phyloP scores from a whole-genome alignment of 2,329 filamentous ascomycete genomes.

The Falciphora oryzae region DNA sequence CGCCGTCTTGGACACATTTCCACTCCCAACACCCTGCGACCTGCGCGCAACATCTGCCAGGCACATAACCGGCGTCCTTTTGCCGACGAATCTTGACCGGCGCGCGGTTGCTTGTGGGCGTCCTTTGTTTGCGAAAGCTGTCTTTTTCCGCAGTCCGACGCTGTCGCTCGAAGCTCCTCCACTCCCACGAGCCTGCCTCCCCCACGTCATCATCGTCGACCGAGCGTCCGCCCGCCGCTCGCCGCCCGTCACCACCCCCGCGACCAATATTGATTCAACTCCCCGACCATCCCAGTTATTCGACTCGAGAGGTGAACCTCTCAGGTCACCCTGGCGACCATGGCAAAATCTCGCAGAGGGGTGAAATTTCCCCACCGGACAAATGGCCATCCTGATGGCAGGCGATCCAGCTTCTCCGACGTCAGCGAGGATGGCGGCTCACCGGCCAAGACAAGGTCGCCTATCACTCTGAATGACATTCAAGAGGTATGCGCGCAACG shows the following conservation, averaged over 20 bases:
- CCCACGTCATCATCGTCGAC: not conserved
- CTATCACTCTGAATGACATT: slow-evolving; percentile 30
- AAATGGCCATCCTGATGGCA: slow-evolving; percentile 47
- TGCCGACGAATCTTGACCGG: not conserved
- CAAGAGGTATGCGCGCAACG: slow-evolving; percentile 25
- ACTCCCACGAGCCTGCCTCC: not conserved
- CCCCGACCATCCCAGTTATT: too few species aligned
- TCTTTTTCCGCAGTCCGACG: not conserved
- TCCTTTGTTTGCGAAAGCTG: not conserved
- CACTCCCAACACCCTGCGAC: not conserved
- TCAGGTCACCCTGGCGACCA: slow-evolving; percentile 18
- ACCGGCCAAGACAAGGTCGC: slow-evolving; percentile 21
- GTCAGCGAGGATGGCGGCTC: slow-evolving; percentile 21
- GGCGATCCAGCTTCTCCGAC: slow-evolving; percentile 67
- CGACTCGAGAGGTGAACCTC: too few species aligned
- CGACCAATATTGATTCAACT: too few species aligned
- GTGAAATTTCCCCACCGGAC: slow-evolving; percentile 50
- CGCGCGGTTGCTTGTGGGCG: not conserved
- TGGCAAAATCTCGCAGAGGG: slow-evolving; percentile 39
- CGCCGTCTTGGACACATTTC: slow-evolving; percentile 2
- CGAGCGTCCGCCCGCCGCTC: not conserved
- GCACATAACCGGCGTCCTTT: not conserved
- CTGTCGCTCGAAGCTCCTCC: not conserved
- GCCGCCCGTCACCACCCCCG: too few species aligned
- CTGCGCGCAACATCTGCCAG: not conserved